Percentiles rank a stretch among this genome's conserved stretches.
phyloP scores from a whole-genome alignment of 2,329 filamentous ascomycete species.

The Furcasterigmium furcatum region DNA sequence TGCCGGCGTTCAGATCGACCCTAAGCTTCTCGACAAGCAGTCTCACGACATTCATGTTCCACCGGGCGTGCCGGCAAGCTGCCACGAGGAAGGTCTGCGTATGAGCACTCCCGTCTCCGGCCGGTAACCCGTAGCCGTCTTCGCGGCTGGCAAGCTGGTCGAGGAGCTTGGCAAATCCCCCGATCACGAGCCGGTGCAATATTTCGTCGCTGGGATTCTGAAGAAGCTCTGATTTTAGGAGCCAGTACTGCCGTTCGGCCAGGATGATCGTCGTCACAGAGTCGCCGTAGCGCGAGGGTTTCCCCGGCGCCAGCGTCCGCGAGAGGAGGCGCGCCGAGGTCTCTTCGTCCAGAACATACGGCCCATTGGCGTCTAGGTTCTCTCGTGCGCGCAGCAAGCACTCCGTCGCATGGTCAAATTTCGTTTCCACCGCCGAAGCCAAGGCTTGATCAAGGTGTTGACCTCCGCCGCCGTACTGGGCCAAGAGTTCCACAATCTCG shows the following conservation, averaged over 20 bases:
- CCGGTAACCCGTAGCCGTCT: background rate
- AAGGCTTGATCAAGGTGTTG: background rate
- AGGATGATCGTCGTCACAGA: background rate
- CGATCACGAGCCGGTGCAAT: background rate
- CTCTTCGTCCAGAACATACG: background rate
- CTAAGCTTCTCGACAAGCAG: slow-evolving; percentile 26
- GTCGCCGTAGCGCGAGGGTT: slow-evolving; percentile 6
- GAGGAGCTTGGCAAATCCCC: background rate
- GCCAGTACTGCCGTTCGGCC: slow-evolving; percentile 12
- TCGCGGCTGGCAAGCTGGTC: background rate
- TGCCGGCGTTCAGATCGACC: slow-evolving; percentile 25
- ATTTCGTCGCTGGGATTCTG: background rate
- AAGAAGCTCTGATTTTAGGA: background rate
- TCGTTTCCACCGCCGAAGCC: background rate
- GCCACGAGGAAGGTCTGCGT: slow-evolving; percentile 13
- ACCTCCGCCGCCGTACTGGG: slow-evolving; percentile 4
- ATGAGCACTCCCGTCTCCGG: slow-evolving; percentile 6
- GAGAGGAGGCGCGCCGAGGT: slow-evolving; percentile 3
- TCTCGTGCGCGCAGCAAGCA: background rate
- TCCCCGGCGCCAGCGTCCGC: slow-evolving; percentile 7
- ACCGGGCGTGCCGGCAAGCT: slow-evolving; percentile 23
- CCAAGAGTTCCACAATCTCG: slow-evolving; percentile 16
- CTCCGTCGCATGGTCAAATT: background rate
- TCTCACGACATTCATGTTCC: slow-evolving; percentile 30
- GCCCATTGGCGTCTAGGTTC: background rate